A percentile compares a stretch with the other conserved stretches of the same genome.
Conservation (phyloP, 225 moss, liverwort and hornwort species). For the Thuidium tamariscinum region DNA sequence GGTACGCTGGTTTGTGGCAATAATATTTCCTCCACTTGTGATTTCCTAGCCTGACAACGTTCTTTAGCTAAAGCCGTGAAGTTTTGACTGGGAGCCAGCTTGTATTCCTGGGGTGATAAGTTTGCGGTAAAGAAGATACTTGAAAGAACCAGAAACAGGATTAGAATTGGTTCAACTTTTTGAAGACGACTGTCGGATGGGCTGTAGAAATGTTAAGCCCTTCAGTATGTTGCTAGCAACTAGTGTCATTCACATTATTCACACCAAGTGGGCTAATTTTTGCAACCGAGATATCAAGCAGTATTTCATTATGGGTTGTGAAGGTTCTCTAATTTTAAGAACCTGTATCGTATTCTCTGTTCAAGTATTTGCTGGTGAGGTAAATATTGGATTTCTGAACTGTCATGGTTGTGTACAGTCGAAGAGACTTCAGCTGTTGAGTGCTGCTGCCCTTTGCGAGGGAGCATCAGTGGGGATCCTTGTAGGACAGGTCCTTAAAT, state of each 20-base stretch:
- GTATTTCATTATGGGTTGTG: neutral
- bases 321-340: neutral
- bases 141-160: neutral
- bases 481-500: neutral
- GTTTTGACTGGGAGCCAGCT: neutral
- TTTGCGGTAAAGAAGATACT: neutral
- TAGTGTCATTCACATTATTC: neutral
- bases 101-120: neutral
- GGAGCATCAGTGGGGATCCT: neutral
- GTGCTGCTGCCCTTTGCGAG: neutral
- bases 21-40: neutral
- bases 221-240: neutral
- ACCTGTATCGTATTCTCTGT: neutral
- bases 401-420: neutral
- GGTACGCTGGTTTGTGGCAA: neutral
- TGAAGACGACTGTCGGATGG: neutral
- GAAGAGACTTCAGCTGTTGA: neutral
- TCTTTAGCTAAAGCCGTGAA: neutral
- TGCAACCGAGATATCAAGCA: neutral
- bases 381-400: neutral
- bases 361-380: neutral
- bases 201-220: neutral
- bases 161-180: neutral
- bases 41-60: neutral
- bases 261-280: neutral